These are phyloP conservation scores for Fraxinus cuspidata DNA, from an alignment of 257 asterid genomes.

Conservation along the genomic window DNA sequence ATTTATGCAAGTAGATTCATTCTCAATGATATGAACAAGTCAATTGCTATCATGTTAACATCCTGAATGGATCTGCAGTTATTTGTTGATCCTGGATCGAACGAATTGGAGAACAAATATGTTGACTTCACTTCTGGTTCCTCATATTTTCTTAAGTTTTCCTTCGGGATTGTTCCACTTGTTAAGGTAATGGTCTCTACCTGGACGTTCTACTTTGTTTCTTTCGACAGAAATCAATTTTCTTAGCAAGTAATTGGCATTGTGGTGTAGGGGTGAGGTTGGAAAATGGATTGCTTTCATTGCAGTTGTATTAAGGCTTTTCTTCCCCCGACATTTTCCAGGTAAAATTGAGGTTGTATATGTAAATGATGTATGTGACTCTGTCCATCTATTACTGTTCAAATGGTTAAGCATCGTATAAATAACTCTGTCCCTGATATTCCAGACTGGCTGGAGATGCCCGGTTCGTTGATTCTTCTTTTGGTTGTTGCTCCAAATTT, in stretches of 20 bases:
- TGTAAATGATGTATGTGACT: neutral
- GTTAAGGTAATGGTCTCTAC: constrained; percentile 48
- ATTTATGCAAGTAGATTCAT: neutral
- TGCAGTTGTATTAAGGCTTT: constrained; percentile 86
- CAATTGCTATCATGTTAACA: neutral
- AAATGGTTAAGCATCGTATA: neutral
- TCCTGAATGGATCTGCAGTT: constrained; percentile 20
- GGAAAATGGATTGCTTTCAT: constrained; percentile 86
- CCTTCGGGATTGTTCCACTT: constrained; percentile 38
- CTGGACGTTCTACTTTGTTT: constrained; percentile 1
- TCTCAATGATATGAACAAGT: neutral
- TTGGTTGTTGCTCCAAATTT: constrained; percentile 82
- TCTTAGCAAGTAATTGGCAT: constrained; percentile 11
- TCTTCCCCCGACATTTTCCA: constrained; percentile 95
- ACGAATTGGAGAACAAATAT: constrained; percentile 54
- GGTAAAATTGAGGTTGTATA: constrained; percentile 36
- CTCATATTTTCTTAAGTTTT: constrained; percentile 34
- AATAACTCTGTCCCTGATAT: too few relatives aligned
- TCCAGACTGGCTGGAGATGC: constrained; percentile 86
- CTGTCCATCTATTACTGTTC: neutral
- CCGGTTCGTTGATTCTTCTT: constrained; percentile 82
- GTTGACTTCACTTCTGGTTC: constrained; percentile 47
- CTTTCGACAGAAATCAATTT: neutral
- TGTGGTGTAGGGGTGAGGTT: constrained; percentile 69
- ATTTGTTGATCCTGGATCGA: constrained; percentile 41